phyloP scores from a whole-genome alignment of 1,139 yeast species.

The Zhuliangozyma blackwelliae region DNA sequence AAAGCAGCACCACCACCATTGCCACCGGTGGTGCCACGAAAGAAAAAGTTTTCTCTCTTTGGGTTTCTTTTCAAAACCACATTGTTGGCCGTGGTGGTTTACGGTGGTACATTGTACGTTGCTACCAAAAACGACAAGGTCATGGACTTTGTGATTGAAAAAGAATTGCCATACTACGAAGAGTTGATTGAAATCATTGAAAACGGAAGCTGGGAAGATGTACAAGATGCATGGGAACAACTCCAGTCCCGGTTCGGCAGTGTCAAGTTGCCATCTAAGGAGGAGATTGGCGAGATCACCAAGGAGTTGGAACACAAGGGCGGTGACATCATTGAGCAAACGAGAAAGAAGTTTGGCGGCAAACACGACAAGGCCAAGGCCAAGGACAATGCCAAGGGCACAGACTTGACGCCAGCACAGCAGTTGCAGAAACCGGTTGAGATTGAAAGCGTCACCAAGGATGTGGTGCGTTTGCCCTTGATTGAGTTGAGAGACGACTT shows the following conservation, averaged over 20 bases:
- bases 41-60: constrained; percentile 30
- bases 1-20: constrained; percentile 7
- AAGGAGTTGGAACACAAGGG: constrained; percentile 30
- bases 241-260: constrained; percentile 19
- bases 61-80: constrained; percentile 31
- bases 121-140: constrained; percentile 46
- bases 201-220: constrained; percentile 33
- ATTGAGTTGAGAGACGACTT: constrained; percentile 22
- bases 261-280: constrained; percentile 29
- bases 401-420: constrained; percentile 34
- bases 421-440: constrained; percentile 45
- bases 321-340: constrained; percentile 34
- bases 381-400: constrained; percentile 1
- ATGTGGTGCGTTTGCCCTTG: constrained; percentile 33
- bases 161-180: constrained; percentile 44
- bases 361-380: not conserved
- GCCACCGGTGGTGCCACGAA: constrained; percentile 10
- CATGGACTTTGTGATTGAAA: constrained; percentile 44
- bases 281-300: constrained; percentile 31
- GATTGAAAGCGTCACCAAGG: constrained; percentile 31
- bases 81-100: constrained; percentile 25
- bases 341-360: constrained; percentile 27
- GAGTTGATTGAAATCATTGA: constrained; percentile 39
- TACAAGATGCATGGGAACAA: constrained; percentile 18
- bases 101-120: constrained; percentile 38